Base-by-base conservation (phyloP, 163 green algal species). In the Chlamydomonas reinhardtii region DNA sequence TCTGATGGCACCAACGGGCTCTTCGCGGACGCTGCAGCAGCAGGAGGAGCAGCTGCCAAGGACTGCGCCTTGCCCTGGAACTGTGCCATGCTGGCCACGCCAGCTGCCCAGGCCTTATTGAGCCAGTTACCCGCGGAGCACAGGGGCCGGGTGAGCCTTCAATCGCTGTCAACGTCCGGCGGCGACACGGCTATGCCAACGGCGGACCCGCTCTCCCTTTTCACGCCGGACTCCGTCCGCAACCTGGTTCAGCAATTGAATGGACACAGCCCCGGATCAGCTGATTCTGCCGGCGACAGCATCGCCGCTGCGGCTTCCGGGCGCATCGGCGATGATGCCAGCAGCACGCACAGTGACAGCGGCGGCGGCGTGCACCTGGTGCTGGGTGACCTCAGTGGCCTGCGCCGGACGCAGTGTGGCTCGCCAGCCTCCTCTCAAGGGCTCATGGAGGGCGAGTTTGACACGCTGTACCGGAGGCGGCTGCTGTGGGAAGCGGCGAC, bases 401-500 rank as follows among this genome's bases (percentile, higher is more conserved):
- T 85, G 12, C 34, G 72, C 4, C 65, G 32, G 2, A 39, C 52
- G 9, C 74, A 68, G 65, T 85, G 48, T n/a, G 69, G 80, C 72
- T 52, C 14, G 15, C 39, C 68, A 27, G n/a, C 52, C 19, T 20
- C 59, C 54, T 32, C n/a, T 11, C 17, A 9, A 6, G 62, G 27
- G 9, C 48, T 31, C 56, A 43, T 86, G 69, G 76, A 89, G 77
- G 62, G 68, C 32, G 85, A 90, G 76, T 84, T 78, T 48, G 73
- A 77, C 29, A 39, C 65, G 29, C 22, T 65, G 31, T 91, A 89
- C 74, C 72, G 82, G 15, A 29, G 81, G 16, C 77, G 75, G 29
- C 56, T 94, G 70, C 80, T 94, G 39, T 93, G 84, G 84, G 89
- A 92, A 64, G 52, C 76, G 31, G 54, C 73, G 25, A 85, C 73